Conservation (phyloP, 345 rosid genomes). For the Murraya koenigii region DNA sequence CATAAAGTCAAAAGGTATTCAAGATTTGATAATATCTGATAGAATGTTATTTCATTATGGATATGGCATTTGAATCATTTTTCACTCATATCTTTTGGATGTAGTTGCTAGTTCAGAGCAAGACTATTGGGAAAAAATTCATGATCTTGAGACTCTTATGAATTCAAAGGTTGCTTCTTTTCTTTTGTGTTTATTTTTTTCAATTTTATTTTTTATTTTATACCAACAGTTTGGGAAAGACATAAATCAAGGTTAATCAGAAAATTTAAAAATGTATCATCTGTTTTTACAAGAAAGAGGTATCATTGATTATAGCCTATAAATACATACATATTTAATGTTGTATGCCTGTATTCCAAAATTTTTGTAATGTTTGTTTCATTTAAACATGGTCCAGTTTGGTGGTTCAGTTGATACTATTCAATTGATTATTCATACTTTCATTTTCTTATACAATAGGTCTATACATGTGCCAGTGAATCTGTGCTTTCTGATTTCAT, state of each 20-base stretch:
- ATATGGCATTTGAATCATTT: background rate
- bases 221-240: too few species aligned
- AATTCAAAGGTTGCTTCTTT: constrained; percentile 66
- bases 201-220: background rate
- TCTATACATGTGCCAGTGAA: constrained; percentile 64
- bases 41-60: background rate
- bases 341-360: too few species aligned
- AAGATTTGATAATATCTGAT: constrained; percentile 7
- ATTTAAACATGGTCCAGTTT: background rate
- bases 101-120: constrained; percentile 41
- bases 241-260: too few species aligned
- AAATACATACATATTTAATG: too few species aligned
- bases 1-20: constrained; percentile 70
- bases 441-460: constrained; percentile 38
- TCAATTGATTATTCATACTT: background rate
- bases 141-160: constrained; percentile 68
- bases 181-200: constrained; percentile 11
- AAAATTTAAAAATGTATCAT: too few species aligned
- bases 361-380: background rate
- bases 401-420: constrained; percentile 4
- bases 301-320: too few species aligned
- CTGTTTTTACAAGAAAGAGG: too few species aligned
- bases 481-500: constrained; percentile 54
- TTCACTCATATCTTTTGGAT: constrained; percentile 1
- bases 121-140: constrained; percentile 55